Evolutionary conservation across 345 rosid genomes (phyloP).

Genomic region (Rhodomyrtus tomentosa): DNA sequence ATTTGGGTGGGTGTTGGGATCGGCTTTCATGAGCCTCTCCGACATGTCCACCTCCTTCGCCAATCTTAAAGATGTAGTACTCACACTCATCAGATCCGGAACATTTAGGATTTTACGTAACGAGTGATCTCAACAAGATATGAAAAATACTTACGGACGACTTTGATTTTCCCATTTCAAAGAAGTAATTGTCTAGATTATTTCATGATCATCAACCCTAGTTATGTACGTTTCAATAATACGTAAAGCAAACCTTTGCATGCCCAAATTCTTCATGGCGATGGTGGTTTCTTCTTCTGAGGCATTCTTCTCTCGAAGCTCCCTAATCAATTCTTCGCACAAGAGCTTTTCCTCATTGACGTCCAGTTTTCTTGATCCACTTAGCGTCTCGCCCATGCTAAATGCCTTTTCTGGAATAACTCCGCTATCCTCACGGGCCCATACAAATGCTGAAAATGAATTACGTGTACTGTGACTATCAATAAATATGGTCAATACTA

Average conservation of each 20-base stretch:
- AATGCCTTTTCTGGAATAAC: constrained; percentile 8
- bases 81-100: too few species aligned
- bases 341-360: constrained; percentile 7
- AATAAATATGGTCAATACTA: background rate
- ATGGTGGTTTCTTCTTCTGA: background rate
- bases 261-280: constrained; percentile 12
- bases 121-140: too few species aligned
- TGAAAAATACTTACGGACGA: too few species aligned
- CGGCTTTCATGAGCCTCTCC: too few species aligned
- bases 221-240: background rate
- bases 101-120: too few species aligned
- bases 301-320: background rate
- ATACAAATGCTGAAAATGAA: constrained; percentile 3
- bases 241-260: constrained; percentile 4
- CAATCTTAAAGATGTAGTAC: too few species aligned
- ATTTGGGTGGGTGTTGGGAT: too few species aligned
- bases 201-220: background rate
- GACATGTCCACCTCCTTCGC: too few species aligned
- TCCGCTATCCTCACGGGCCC: constrained; percentile 8
- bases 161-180: too few species aligned
- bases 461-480: background rate
- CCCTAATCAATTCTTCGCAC: background rate
- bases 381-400: constrained; percentile 5
- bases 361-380: background rate
- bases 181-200: too few species aligned